These are phyloP conservation scores for Calonectria leucothoes DNA, from an alignment of 2,329 filamentous ascomycete genomes.

Conservation along the genomic window DNA sequence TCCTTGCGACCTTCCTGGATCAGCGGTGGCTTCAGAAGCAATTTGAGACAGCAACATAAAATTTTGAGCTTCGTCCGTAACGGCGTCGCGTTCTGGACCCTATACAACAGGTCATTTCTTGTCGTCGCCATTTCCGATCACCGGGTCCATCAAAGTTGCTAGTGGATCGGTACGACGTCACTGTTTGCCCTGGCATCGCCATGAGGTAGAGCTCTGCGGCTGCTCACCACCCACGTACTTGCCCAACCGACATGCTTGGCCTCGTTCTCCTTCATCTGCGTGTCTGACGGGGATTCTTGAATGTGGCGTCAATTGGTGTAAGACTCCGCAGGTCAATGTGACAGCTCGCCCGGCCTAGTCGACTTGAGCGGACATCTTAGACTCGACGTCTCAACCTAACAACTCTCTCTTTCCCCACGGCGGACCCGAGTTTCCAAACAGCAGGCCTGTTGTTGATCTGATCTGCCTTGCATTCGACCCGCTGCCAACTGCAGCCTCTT, in stretches of 20 bases:
- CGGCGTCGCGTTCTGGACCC: neutral
- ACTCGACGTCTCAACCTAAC: neutral
- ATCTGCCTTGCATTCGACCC: neutral
- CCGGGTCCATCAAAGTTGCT: neutral
- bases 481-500: neutral
- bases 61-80: constrained; percentile 1
- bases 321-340: neutral
- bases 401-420: neutral
- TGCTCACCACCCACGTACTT: neutral
- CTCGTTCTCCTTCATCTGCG: neutral
- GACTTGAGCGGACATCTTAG: neutral
- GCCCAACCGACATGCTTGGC: constrained; percentile 10
- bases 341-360: constrained; percentile 5
- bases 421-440: neutral
- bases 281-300: constrained; percentile 3
- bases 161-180: neutral
- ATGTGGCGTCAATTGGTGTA: neutral
- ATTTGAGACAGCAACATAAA: constrained; percentile 12
- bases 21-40: constrained; percentile 16
- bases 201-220: constrained; percentile 12
- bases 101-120: neutral
- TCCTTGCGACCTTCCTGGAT: constrained; percentile 9
- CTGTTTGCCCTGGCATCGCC: neutral
- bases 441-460: constrained; percentile 2
- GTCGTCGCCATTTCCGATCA: neutral